Conservation (phyloP, 495 filamentous ascomycete genomes). For the Xylaria longipes region DNA sequence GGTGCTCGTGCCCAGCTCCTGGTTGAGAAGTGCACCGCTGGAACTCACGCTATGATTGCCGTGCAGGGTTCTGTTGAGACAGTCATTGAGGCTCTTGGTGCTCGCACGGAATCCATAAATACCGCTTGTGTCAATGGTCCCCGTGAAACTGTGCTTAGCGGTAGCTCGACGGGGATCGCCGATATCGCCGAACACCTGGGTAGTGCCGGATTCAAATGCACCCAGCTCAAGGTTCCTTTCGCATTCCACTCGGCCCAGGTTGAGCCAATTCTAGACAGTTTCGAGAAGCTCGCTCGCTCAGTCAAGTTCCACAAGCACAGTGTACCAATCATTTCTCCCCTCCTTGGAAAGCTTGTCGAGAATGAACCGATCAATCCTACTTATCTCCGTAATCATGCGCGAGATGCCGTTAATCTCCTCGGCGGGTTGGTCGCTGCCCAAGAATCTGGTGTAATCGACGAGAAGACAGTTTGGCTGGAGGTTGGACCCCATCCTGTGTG, state of each 20-base stretch:
- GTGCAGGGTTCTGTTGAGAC: slow-evolving; percentile 53
- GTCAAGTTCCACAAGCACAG: slow-evolving; percentile 65
- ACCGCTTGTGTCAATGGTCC: slow-evolving; percentile 70
- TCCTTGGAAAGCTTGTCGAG: slow-evolving; percentile 67
- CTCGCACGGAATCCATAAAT: slow-evolving; percentile 39
- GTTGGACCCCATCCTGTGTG: slow-evolving; percentile 75
- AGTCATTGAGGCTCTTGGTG: slow-evolving; percentile 49
- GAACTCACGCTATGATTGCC: slow-evolving; percentile 75
- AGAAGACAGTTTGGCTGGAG: slow-evolving; percentile 68
- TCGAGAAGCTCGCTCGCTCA: slow-evolving; percentile 63
- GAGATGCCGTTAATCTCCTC: slow-evolving; percentile 77
- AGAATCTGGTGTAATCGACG: slow-evolving; percentile 53
- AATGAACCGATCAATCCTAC: slow-evolving; percentile 58
- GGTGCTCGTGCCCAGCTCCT: slow-evolving; percentile 81
- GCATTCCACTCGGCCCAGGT: slow-evolving; percentile 86
- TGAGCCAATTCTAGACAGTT: slow-evolving; percentile 73
- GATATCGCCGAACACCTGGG: slow-evolving; percentile 64
- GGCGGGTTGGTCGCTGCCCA: slow-evolving; percentile 65
- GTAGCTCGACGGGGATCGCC: slow-evolving; percentile 58
- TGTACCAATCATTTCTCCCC: slow-evolving; percentile 76
- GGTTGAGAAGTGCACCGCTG: slow-evolving; percentile 69
- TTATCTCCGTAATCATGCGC: slow-evolving; percentile 72
- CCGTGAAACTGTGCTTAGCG: slow-evolving; percentile 66
- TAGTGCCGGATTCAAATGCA: slow-evolving; percentile 67
- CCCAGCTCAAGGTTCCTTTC: slow-evolving; percentile 73